phyloP scores from a whole-genome alignment of 257 asterid species.

The Solanum ossicruentum region DNA sequence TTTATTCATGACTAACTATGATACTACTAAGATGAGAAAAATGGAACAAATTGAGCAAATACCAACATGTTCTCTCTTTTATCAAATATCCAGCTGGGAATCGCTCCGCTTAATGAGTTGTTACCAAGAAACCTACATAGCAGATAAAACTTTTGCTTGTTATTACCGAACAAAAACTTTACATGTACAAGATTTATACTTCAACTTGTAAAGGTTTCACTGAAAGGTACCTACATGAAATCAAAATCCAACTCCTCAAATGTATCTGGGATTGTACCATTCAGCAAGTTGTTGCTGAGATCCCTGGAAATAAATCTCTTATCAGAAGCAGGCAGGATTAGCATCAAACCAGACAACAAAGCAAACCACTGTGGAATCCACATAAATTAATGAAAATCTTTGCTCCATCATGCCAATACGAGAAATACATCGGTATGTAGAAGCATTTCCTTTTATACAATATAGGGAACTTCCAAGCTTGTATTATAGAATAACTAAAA shows the following conservation, averaged over 20 bases:
- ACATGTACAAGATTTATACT: background rate
- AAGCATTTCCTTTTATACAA: background rate
- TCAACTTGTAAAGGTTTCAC: background rate
- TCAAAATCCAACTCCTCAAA: constrained; percentile 5
- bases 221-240: constrained; percentile 30
- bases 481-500: background rate
- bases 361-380: background rate
- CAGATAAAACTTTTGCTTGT: background rate
- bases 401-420: background rate
- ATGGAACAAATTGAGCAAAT: background rate
- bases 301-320: constrained; percentile 43
- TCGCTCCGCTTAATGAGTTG: constrained; percentile 57
- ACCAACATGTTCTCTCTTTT: constrained; percentile 39
- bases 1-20: background rate
- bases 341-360: background rate
- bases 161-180: background rate
- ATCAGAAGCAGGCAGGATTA: background rate
- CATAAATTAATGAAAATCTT: background rate
- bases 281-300: constrained; percentile 68
- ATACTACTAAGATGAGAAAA: background rate
- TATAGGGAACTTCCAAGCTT: background rate
- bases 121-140: constrained; percentile 54
- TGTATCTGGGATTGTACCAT: constrained; percentile 32
- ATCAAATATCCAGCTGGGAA: constrained; percentile 43
- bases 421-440: background rate